Evolutionary conservation across 306 rosid species (phyloP), one percentile per base, ranked within the genome.

Genomic region (Nissolia schottii): DNA sequence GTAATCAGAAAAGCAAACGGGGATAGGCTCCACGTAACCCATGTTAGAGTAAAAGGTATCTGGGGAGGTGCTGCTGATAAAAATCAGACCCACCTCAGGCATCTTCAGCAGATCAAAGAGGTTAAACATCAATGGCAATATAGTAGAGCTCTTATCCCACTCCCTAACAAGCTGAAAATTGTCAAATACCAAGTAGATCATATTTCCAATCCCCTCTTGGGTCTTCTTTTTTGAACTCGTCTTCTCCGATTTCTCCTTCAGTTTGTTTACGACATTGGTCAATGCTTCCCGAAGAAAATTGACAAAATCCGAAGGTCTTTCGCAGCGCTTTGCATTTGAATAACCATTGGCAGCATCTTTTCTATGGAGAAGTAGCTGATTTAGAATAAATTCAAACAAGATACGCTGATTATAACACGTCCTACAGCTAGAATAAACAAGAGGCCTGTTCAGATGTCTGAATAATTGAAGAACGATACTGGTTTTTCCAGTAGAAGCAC

Each of bases 141-240:
- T 59, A 25, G 80, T 89, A 46, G 86, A 87, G 85, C 90, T 88
- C 72, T 87, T 94, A 61, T 91, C 97, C 97, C 99, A 94, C 70
- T 83, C 95, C 80, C 85, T 82, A 77, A 89, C 81, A 80, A 86
- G 91, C 74, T 94, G 94, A 71, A 91, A 73, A 72, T 89, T 87
- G 76, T 91, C 97, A 40, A 93, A 91, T 41, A 93, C 85, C 86
- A 93, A 78, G 85, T 93, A 91, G 74, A 89, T 64, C 92, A 87
- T 94, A 72, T 87, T 84, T 71, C 97, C 95, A 64, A 49, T 71
- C 76, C 78, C 85, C 38, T 71, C 74, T 37, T 68, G 79, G 34
- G 16, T 72, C 59, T 31, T 60, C 67, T 80, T 83, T 37, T 78
- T 80, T 63, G 91, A 54, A 51, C 68, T 66, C 38, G 61, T 55